These are phyloP conservation scores for Calophaca sinica DNA, from an alignment of 306 rosid genomes.

Conservation along the genomic window DNA sequence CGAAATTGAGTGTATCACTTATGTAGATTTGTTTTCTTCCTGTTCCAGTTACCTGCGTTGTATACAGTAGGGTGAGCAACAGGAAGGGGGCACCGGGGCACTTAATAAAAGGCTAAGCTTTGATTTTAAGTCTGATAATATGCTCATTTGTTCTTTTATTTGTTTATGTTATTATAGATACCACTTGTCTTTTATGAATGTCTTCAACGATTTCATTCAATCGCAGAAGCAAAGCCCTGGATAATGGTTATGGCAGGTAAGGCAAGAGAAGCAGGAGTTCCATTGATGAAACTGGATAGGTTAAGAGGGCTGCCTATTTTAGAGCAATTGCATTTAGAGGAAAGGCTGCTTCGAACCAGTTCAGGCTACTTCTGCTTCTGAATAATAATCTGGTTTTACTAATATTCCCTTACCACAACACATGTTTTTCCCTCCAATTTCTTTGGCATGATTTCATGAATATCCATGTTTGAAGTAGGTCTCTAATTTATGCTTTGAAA, in stretches of 20 bases:
- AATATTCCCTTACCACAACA: not conserved
- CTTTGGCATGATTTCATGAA: slow-evolving; percentile 3
- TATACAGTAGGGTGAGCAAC: too few relatives aligned
- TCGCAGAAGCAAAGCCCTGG: slow-evolving; percentile 31
- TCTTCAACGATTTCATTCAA: slow-evolving; percentile 38
- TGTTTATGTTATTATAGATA: not conserved
- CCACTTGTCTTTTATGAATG: slow-evolving; percentile 15
- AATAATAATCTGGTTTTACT: slow-evolving; percentile 4
- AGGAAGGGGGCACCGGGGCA: too few relatives aligned
- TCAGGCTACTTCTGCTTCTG: slow-evolving; percentile 40
- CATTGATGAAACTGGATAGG: slow-evolving; percentile 68
- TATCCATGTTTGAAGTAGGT: not conserved
- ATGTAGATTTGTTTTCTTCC: too few relatives aligned
- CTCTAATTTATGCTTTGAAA: slow-evolving; percentile 19
- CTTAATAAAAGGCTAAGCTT: not conserved
- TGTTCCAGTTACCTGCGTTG: too few relatives aligned
- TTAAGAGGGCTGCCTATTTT: slow-evolving; percentile 77
- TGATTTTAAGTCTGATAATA: not conserved
- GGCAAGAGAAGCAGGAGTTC: slow-evolving; percentile 54
- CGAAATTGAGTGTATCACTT: too few relatives aligned
- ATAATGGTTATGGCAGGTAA: slow-evolving; percentile 42
- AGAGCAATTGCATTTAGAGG: slow-evolving; percentile 87
- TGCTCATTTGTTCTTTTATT: not conserved
- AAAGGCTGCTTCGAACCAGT: slow-evolving; percentile 78
- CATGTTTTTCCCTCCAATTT: not conserved